phyloP scores from a whole-genome alignment of 169 alveolate genomes.

The Eimeria praecox region DNA sequence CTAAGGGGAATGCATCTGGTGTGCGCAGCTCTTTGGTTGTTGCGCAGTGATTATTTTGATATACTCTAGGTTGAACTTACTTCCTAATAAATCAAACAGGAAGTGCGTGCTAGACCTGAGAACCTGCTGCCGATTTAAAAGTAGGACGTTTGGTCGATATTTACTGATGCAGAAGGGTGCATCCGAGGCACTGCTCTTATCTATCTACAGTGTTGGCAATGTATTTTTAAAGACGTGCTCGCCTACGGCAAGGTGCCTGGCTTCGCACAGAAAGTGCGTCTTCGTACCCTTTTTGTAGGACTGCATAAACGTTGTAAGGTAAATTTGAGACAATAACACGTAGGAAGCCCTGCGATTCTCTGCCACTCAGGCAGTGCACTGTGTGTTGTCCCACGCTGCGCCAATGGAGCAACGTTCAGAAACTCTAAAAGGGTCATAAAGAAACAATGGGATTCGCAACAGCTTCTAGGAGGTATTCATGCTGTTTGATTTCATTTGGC shows the following conservation, averaged over 20 bases:
- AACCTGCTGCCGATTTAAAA: neutral
- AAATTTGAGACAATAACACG: neutral
- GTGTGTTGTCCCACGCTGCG: neutral
- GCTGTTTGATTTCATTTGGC: neutral
- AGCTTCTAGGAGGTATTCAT: neutral
- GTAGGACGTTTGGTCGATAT: neutral
- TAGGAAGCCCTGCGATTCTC: too few relatives aligned
- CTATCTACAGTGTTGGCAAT: neutral
- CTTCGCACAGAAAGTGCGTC: neutral
- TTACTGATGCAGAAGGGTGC: neutral
- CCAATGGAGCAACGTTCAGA: neutral
- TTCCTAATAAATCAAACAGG: neutral
- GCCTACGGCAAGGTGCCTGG: neutral
- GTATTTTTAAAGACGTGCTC: neutral
- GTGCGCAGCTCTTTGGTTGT: neutral
- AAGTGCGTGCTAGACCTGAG: neutral
- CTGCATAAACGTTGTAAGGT: neutral
- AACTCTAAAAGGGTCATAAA: too few relatives aligned
- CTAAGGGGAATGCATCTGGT: neutral
- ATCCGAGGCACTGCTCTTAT: neutral
- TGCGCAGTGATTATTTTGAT: neutral
- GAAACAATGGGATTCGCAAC: neutral
- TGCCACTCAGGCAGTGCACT: neutral
- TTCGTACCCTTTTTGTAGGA: neutral
- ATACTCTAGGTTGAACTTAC: neutral